Conservation (phyloP, 495 filamentous ascomycete species). For the Penicillium tannophilum region DNA sequence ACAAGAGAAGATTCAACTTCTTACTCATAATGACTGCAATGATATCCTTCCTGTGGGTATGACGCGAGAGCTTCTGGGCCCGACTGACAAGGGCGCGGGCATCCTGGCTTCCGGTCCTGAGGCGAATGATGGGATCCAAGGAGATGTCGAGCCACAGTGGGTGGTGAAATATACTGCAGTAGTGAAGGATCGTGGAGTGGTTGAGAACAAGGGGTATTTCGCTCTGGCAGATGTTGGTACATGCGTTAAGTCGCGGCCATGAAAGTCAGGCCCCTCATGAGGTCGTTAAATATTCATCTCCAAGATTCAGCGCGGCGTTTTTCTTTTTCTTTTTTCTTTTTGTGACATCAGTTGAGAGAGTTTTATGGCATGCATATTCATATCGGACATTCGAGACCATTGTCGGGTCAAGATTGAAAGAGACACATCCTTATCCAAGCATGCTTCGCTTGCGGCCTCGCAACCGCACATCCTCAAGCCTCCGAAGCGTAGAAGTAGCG, state of each 20-base stretch:
- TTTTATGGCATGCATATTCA: slow-evolving; percentile 8
- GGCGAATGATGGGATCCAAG: slow-evolving; percentile 55
- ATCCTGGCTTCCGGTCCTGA: slow-evolving; percentile 59
- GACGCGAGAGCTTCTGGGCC: slow-evolving; percentile 77
- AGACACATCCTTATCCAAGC: slow-evolving; percentile 63
- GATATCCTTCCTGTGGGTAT: slow-evolving; percentile 87
- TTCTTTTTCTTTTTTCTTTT: slow-evolving; percentile 12
- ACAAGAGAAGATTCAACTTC: slow-evolving; percentile 77
- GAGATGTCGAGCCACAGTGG: slow-evolving; percentile 85
- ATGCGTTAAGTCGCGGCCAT: slow-evolving; percentile 37
- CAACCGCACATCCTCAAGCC: slow-evolving; percentile 91
- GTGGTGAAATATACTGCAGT: slow-evolving; percentile 98
- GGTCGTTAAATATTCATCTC: slow-evolving; percentile 22
- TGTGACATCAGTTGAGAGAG: neutral
- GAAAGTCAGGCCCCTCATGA: slow-evolving; percentile 3
- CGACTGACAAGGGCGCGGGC: slow-evolving; percentile 61
- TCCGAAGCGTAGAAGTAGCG: slow-evolving; percentile 64
- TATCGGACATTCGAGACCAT: slow-evolving; percentile 1
- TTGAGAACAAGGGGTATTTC: slow-evolving; percentile 98
- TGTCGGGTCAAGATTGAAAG: slow-evolving; percentile 4
- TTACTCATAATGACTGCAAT: slow-evolving; percentile 93
- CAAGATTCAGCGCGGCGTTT: slow-evolving; percentile 41
- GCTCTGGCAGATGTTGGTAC: slow-evolving; percentile 71
- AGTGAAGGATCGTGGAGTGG: slow-evolving; percentile 92
- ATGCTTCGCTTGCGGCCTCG: slow-evolving; percentile 97